Evolutionary conservation across 371 early-diverging fungal genomes (phyloP), one percentile per base, ranked within the genome.

Genomic region (Rhizomucor pusillus): DNA sequence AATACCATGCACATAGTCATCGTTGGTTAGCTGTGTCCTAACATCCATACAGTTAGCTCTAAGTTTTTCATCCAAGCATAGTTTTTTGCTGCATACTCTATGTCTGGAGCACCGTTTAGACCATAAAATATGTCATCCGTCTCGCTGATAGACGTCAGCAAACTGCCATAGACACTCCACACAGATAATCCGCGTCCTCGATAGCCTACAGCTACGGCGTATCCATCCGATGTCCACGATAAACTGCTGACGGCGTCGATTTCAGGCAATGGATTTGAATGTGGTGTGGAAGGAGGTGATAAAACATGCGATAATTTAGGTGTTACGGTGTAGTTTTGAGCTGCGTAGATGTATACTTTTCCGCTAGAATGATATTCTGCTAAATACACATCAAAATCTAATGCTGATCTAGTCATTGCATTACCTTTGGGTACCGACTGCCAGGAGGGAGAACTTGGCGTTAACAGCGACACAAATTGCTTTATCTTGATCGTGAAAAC

Each of bases 81-180:
- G 7, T 7, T 29, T 29, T 29, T 29, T 3, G n/a, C n/a, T 29
- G 7, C 3, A 46, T 57, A 57, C 57, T 43, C 50, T 22, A 29
- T 51, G 20, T 12, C 53, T 24, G 41, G 33, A 5, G 29, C 19
- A 34, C 59, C 54, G 53, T 35, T 56, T 24, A 57, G 59, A 14
- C 57, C 55, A 33, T 44, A 50, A 43, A 62, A 64, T 4, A 65
- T 45, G 50, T 75, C 72, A 24, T 75, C 76, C 44, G 63, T 49
- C 24, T 67, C 76, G 23, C 45, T 66, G 0, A 87, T 78, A 29
- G 83, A 75, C 49, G 83, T 81, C 5, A 93, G 57, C n/a, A 87
- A 63, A 2, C 77, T 67, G 6, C 93, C 93, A 63, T 82, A 93
- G 2, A 87, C 86, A 71, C 90, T 90, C 90, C 90, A 91, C 3